Evolutionary conservation across 2,329 filamentous ascomycete species (phyloP), one percentile per base, ranked within the genome.

Genomic region (Diaporthe vaccinii): DNA sequence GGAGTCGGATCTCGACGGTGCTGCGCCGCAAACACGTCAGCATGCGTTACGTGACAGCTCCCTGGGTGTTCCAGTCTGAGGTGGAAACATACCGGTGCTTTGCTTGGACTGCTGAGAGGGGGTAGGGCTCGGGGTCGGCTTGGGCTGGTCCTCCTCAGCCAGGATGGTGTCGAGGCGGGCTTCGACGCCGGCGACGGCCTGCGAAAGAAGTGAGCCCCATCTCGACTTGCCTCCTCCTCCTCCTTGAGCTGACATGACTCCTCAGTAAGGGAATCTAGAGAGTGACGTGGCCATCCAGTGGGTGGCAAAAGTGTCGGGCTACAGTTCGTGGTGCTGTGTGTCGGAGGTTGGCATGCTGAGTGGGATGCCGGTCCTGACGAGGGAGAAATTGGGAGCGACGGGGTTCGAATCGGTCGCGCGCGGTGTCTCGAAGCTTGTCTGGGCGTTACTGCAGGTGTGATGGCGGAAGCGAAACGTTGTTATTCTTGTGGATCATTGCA

Each of bases 151-250:
- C 73, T 94, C 92, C 78, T 98, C 96, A 72, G 95, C 92, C 76
- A 99, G 89, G 75, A 99, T 98, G 68, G 91, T 96, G 83, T 99
- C 97, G 76, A 99, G 90, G 58, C 94, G 92, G 76, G 96, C 97
- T 86, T 99, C 97, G 75, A 99, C 94, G 76, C 96, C 96, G 73
- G 96, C 95, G 76, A 98, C 95, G 78, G 96, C 96, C 84, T 96
- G 95, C 78, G 95, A 94, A 76, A 98, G 89, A 82, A 98, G 93
- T 44, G 91, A 92, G 61, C 93, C 93, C 94, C 94, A 95, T 91
- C 90, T 90, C 69, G 90, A 90, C 76, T 89, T 86, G 78, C 90
- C 44, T 49, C 70, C 74, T 74, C 84, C 84, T 46, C 62, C 90
- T 77, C 84, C 84, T 46, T 87, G 84, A 77, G 85, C 84, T 78